Evolutionary conservation across 768 basidiomycete species (phyloP).

Genomic region (Hypsizygus marmoreus): DNA sequence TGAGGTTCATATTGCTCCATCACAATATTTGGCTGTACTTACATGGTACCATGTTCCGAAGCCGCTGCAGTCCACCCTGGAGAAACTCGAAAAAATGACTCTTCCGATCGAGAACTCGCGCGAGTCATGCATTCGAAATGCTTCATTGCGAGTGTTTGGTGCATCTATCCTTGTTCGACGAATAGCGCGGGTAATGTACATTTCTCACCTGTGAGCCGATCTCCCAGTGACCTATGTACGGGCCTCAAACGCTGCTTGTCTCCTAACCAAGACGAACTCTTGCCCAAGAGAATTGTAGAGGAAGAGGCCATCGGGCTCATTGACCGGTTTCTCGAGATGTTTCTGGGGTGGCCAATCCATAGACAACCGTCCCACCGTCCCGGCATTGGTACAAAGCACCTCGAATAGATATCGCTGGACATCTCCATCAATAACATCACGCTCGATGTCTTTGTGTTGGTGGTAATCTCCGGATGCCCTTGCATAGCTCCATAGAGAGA

Average conservation of each 20-base stretch:
- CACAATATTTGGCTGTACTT: background rate
- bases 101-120: conserved; percentile 5
- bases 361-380: conserved; percentile 16
- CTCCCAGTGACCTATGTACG: conserved; percentile 11
- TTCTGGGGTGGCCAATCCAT: conserved; percentile 15
- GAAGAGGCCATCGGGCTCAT: conserved; percentile 15
- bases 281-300: conserved; percentile 16
- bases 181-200: conserved; percentile 10
- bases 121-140: conserved; percentile 14
- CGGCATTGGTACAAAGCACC: conserved; percentile 13
- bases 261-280: conserved; percentile 8
- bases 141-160: conserved; percentile 8
- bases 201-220: conserved; percentile 14
- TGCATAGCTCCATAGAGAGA: conserved; percentile 1
- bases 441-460: conserved; percentile 8
- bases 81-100: conserved; percentile 3
- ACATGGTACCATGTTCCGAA: conserved; percentile 19
- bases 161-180: conserved; percentile 9
- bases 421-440: conserved; percentile 11
- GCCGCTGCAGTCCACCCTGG: conserved; percentile 9
- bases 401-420: conserved; percentile 15
- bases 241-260: conserved; percentile 5
- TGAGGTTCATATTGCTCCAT: background rate
- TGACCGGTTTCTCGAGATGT: conserved; percentile 14
- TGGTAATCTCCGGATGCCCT: conserved; percentile 4